Conservation (phyloP, 805 yeast genomes). For the Yarrowia osloensis region DNA sequence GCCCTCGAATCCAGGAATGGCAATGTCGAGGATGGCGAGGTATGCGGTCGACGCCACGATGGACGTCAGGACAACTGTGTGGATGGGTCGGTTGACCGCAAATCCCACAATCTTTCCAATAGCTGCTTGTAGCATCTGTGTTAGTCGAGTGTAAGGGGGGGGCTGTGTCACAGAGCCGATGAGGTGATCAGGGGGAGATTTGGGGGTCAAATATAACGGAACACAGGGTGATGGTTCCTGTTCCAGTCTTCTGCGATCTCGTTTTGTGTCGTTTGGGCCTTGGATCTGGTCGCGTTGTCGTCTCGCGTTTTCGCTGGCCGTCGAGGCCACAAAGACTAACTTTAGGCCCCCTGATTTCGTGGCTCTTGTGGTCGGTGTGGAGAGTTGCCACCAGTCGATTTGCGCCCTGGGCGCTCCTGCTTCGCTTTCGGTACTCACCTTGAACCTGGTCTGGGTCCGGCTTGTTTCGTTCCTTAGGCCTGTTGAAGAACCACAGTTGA, state of each 20-base stretch:
- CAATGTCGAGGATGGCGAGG: slow-evolving; percentile 55
- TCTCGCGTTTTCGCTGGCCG: slow-evolving; percentile 1
- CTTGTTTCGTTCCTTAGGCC: slow-evolving; percentile 31
- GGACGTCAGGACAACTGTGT: slow-evolving; percentile 70
- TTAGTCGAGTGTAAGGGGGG: slow-evolving; percentile 3
- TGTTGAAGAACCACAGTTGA: slow-evolving; percentile 30
- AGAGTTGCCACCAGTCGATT: background rate
- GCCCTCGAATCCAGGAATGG: slow-evolving; percentile 39
- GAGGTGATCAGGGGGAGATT: background rate
- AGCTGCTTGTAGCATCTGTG: slow-evolving; percentile 30
- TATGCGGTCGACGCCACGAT: slow-evolving; percentile 79
- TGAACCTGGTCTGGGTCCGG: slow-evolving; percentile 29
- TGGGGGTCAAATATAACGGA: background rate
- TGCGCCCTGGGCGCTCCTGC: background rate
- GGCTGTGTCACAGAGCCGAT: background rate
- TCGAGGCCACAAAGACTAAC: slow-evolving; percentile 28
- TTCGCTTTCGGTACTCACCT: slow-evolving; percentile 8
- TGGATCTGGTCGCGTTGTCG: slow-evolving; percentile 5
- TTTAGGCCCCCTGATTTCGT: slow-evolving; percentile 20
- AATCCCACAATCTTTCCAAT: slow-evolving; percentile 29
- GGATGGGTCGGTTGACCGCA: slow-evolving; percentile 78
- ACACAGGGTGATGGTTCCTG: background rate
- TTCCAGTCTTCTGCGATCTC: background rate
- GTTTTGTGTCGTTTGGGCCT: background rate
- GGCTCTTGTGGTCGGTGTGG: background rate